Conservation (phyloP, 805 yeast species). For the Candida saitoana region DNA sequence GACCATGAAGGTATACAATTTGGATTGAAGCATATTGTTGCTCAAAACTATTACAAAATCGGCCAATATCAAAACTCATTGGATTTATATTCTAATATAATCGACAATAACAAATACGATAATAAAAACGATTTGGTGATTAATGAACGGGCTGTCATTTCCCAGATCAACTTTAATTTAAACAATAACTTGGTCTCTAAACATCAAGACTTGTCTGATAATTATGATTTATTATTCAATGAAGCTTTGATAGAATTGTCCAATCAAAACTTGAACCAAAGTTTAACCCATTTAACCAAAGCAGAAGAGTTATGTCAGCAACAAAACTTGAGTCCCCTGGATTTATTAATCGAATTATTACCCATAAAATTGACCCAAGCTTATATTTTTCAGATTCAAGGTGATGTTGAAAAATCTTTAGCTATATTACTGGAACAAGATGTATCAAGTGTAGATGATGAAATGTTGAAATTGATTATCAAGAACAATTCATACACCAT, state of each 20-base stretch:
- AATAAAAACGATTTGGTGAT: conserved; percentile 52
- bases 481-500: conserved; percentile 42
- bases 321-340: conserved; percentile 41
- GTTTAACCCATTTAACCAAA: conserved; percentile 41
- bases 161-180: conserved; percentile 37
- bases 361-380: conserved; percentile 63
- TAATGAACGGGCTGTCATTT: conserved; percentile 65
- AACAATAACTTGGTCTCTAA: not conserved
- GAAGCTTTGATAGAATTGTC: conserved; percentile 48
- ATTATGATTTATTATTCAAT: conserved; percentile 60
- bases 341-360: conserved; percentile 47
- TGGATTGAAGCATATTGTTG: conserved; percentile 47
- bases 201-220: conserved; percentile 8
- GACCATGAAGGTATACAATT: conserved; percentile 17
- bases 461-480: conserved; percentile 38
- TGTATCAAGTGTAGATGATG: conserved; percentile 29
- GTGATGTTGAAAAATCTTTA: conserved; percentile 30
- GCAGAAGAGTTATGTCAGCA: conserved; percentile 43
- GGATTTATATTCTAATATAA: conserved; percentile 39
- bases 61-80: conserved; percentile 44
- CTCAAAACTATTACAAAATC: conserved; percentile 50
- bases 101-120: conserved; percentile 31
- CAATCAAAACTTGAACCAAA: conserved; percentile 31
- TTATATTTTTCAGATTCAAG: conserved; percentile 41
- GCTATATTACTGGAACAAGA: conserved; percentile 28